Base-by-base conservation (phyloP, 306 rosid genomes). In the Inga leiocalycina region DNA sequence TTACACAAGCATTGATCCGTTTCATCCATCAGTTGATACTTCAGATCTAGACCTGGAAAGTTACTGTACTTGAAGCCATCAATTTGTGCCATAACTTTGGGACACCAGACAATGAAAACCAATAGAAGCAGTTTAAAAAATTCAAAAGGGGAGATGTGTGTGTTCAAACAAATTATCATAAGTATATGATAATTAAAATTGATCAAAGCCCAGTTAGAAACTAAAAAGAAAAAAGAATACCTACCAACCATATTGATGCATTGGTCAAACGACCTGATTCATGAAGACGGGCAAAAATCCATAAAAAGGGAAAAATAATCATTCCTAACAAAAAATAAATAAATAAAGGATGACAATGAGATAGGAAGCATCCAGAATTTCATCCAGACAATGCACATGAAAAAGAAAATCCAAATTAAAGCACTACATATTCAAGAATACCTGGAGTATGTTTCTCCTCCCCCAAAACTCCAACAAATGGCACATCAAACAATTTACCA, bases 391-490 rank as follows among this genome's bases (percentile, higher is more conserved):
- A 62, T 39, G 44, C n/a, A 61, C 14, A 46, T 45, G 27, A 49
- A 68, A 22, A 49, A 37, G 22, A 74, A 56, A 46, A 19, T 72
- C 13, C 37, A 34, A 32, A 76, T 69, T 59, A 39, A 43, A 54
- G 30, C 57, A 57, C 49, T 51, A 17, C n/a, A 52, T n/a, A 65
- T 37, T 72, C 75, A 73, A 68, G 59, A 69, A 19, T 87, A 93
- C 97, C 97, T 85, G 87, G 45, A 41, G 81, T n/a, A 20, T 37
- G 82, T 73, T 87, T 89, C 81, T 84, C 91, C 76, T 90, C 91
- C 67, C 70, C 82, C 34, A 61, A 52, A 78, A 70, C 77, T 64
- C 82, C 90, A 82, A 85, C 76, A 80, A 82, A 86, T 76, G 88
- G 89, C 74, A 85, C 89, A 62, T 88, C 93, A 71, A 80, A 86